Conservation (phyloP, 495 filamentous ascomycete species). For the Pyronema domesticum region DNA sequence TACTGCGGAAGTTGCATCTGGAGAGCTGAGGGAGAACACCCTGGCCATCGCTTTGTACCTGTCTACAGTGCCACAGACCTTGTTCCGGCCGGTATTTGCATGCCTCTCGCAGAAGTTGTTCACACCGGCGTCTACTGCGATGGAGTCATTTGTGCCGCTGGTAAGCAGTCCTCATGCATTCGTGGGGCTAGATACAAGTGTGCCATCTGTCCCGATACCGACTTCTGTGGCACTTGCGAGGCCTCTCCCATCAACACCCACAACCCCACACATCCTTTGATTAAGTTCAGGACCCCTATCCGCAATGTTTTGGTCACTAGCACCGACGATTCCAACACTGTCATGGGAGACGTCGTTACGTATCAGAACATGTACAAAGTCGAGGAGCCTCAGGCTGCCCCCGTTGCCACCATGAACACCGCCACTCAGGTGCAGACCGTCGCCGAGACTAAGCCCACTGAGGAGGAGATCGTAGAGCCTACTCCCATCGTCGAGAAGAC, state of each 20-base stretch:
- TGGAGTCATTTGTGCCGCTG: constrained; percentile 64
- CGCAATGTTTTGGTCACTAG: constrained; percentile 80
- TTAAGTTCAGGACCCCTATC: constrained; percentile 92
- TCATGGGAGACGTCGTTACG: constrained; percentile 14
- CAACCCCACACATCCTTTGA: constrained; percentile 84
- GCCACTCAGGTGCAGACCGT: constrained; percentile 53
- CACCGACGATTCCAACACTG: constrained; percentile 46
- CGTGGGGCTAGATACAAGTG: constrained; percentile 86
- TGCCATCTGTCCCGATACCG: constrained; percentile 85
- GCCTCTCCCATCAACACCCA: constrained; percentile 66
- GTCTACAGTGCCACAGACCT: constrained; percentile 36
- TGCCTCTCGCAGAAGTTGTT: constrained; percentile 43
- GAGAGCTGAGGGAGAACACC: constrained; percentile 48
- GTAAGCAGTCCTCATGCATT: constrained; percentile 46
- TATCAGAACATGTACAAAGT: background rate
- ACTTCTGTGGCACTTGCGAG: constrained; percentile 93
- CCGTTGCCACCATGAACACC: constrained; percentile 30
- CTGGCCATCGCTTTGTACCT: constrained; percentile 75
- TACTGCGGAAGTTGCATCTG: constrained; percentile 68
- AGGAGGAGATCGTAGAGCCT: constrained; percentile 18
- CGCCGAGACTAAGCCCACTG: constrained; percentile 48
- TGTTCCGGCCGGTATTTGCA: constrained; percentile 14
- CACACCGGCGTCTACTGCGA: constrained; percentile 90
- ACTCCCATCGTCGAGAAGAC: constrained; percentile 7
- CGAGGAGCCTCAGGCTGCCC: constrained; percentile 1